A percentile compares a stretch with the other conserved stretches of the same genome.
These are phyloP conservation scores for Golubevia pallescens DNA, from an alignment of 1,284 basidiomycete species.

Conservation along the genomic window DNA sequence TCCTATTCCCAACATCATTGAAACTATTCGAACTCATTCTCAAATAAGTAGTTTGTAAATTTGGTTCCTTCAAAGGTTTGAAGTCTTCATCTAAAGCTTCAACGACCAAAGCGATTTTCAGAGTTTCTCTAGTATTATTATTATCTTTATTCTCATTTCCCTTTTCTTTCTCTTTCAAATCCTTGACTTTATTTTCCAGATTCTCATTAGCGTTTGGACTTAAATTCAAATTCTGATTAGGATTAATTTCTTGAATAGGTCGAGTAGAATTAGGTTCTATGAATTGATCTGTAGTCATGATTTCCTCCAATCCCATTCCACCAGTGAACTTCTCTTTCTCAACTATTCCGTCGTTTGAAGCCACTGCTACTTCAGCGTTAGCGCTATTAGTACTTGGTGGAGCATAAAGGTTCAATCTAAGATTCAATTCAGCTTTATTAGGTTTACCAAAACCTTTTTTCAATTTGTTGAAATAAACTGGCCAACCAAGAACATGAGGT, in stretches of 20 bases:
- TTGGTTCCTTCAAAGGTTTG: conserved; percentile 36
- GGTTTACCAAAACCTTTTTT: conserved; percentile 30
- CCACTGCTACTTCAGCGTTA: no score
- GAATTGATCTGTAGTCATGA: not conserved
- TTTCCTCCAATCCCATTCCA: not conserved
- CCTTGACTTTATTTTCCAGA: conserved; percentile 15
- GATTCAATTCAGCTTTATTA: conserved; percentile 24
- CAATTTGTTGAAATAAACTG: conserved; percentile 38
- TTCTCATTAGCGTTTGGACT: no score
- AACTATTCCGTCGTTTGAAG: not conserved
- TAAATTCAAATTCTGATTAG: no score
- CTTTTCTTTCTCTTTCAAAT: no score
- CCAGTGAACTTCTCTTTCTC: not conserved
- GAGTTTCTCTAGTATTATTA: conserved; percentile 27
- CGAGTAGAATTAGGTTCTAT: not conserved
- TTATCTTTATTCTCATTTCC: conserved; percentile 11
- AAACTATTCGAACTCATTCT: conserved; percentile 35
- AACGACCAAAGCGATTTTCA: conserved; percentile 47
- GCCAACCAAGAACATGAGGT: conserved; percentile 50
- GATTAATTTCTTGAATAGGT: not conserved
- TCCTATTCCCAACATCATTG: conserved; percentile 9
- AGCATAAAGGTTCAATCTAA: conserved; percentile 34
- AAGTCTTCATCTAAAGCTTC: conserved; percentile 55
- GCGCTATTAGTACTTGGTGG: conserved; percentile 15
- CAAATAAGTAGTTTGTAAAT: conserved; percentile 49